Percentiles rank a stretch among this genome's conserved stretches.
Evolutionary conservation across 495 filamentous ascomycete species (phyloP).

Genomic region (Lasiosphaeria miniovina): DNA sequence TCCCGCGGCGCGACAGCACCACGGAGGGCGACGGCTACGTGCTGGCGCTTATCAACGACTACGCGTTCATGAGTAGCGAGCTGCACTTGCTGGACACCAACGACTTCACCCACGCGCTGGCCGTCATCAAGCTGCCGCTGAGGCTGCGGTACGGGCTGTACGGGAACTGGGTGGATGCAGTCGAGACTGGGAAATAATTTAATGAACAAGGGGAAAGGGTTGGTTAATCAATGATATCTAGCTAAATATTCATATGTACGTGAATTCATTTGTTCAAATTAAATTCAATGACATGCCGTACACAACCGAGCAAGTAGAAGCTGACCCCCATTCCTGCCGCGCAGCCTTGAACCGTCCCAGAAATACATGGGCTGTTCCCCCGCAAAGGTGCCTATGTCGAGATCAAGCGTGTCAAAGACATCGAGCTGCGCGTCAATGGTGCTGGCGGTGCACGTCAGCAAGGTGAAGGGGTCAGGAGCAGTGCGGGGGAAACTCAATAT

Average conservation of each 20-base stretch:
- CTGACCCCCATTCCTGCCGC: neutral
- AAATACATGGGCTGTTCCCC: conserved; percentile 10
- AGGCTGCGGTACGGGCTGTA: conserved; percentile 14
- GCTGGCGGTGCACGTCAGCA: neutral
- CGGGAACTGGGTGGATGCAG: conserved; percentile 17
- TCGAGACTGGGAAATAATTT: neutral
- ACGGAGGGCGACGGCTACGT: conserved; percentile 53
- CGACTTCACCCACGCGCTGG: conserved; percentile 10
- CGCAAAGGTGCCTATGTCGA: conserved; percentile 8
- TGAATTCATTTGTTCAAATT: no score
- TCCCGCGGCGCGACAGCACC: conserved; percentile 35
- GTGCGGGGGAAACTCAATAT: neutral
- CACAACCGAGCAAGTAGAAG: no score
- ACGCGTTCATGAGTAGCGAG: conserved; percentile 15
- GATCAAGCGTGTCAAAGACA: conserved; percentile 12
- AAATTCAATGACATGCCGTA: no score
- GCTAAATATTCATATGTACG: neutral
- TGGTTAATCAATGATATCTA: neutral
- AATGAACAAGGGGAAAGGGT: neutral
- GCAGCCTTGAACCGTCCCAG: neutral
- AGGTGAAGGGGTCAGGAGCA: neutral
- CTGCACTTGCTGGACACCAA: conserved; percentile 15
- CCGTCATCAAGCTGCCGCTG: conserved; percentile 12
- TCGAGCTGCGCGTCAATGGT: conserved; percentile 6
- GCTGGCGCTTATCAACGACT: conserved; percentile 47